Conservation (phyloP, 352 stramenopile genomes). For the Phytophthora lateralis region DNA sequence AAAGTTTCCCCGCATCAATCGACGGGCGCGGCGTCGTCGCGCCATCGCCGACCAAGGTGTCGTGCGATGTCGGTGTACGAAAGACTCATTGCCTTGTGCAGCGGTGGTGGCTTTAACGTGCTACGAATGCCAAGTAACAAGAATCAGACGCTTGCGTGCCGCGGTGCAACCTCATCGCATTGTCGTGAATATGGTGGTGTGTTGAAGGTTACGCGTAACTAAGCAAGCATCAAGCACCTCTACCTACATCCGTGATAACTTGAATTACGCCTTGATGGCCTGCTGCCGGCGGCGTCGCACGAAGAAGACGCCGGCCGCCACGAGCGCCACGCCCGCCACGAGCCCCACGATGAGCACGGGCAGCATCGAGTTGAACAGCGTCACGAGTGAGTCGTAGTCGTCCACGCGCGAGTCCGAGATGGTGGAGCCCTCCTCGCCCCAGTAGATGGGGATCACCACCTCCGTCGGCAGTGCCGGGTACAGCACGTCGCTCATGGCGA, state of each 20-base stretch:
- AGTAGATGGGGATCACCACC: constrained; percentile 59
- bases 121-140: neutral
- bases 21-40: neutral
- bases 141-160: constrained; percentile 15
- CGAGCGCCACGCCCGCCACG: constrained; percentile 41
- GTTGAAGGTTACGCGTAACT: constrained; percentile 8
- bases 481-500: constrained; percentile 64
- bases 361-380: constrained; percentile 51
- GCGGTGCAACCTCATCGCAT: constrained; percentile 4
- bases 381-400: constrained; percentile 51
- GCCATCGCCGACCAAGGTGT: neutral
- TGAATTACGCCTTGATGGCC: constrained; percentile 24
- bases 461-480: constrained; percentile 58
- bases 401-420: constrained; percentile 41
- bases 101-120: neutral
- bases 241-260: constrained; percentile 13
- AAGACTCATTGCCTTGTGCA: too few species aligned
- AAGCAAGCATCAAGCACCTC: neutral
- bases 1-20: neutral
- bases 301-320: constrained; percentile 42
- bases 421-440: constrained; percentile 52
- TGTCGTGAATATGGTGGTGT: constrained; percentile 12
- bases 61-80: neutral
- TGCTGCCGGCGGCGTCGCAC: constrained; percentile 43
- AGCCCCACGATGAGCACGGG: constrained; percentile 63